Conservation (phyloP, 106 monocot genomes). For the Hemerocallis citrina region DNA sequence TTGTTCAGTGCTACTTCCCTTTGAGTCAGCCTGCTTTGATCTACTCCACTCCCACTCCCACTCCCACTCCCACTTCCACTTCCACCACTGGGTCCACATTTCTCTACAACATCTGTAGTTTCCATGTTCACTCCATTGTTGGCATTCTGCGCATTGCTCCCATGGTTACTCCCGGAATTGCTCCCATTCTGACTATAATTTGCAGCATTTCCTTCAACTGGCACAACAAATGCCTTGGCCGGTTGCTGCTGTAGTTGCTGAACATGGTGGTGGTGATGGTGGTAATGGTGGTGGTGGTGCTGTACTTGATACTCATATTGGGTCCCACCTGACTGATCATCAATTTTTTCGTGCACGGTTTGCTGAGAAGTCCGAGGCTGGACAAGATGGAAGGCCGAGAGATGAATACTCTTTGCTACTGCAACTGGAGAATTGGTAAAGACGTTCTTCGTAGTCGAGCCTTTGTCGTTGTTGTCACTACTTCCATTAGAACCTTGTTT, state of each 20-base stretch:
- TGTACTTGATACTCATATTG: slow-evolving; percentile 45
- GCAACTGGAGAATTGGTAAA: too few species aligned
- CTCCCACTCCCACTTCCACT: slow-evolving; percentile 38
- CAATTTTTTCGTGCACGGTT: slow-evolving; percentile 26
- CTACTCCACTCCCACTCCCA: slow-evolving; percentile 40
- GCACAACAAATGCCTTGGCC: slow-evolving; percentile 29
- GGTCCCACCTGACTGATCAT: slow-evolving; percentile 25
- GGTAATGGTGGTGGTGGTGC: slow-evolving; percentile 63
- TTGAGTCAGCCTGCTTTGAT: slow-evolving; percentile 38
- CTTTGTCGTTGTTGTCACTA: slow-evolving; percentile 64
- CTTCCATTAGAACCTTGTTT: slow-evolving; percentile 64
- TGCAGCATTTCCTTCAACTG: slow-evolving; percentile 49
- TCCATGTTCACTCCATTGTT: slow-evolving; percentile 39
- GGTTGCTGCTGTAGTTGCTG: too few species aligned
- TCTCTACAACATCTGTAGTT: slow-evolving; percentile 24
- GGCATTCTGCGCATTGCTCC: slow-evolving; percentile 58
- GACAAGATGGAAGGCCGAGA: slow-evolving; percentile 49
- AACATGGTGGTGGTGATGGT: slow-evolving; percentile 56
- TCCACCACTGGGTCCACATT: slow-evolving; percentile 11
- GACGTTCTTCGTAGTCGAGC: slow-evolving; percentile 54
- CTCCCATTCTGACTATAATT: slow-evolving; percentile 60
- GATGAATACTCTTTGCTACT: slow-evolving; percentile 23
- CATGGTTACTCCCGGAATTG: slow-evolving; percentile 57
- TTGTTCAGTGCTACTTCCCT: slow-evolving; percentile 84
- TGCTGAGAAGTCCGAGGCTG: slow-evolving; percentile 22